Percentiles rank a stretch among this genome's conserved stretches.
These are phyloP conservation scores for Ogataea chonburiensis DNA, from an alignment of 805 yeast genomes.

Conservation along the genomic window DNA sequence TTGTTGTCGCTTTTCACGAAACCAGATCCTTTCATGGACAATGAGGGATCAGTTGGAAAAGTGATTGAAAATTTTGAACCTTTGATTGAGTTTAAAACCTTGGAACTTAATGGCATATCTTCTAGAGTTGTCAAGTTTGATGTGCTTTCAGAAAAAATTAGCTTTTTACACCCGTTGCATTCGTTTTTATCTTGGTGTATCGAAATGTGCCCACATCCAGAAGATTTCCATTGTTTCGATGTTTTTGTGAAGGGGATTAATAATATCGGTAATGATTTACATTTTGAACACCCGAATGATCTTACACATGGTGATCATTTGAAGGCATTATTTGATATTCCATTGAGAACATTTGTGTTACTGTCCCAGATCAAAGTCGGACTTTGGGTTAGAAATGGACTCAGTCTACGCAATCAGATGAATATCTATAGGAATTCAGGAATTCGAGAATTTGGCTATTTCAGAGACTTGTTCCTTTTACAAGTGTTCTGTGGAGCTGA, in stretches of 20 bases:
- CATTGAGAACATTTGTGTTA: conserved; percentile 72
- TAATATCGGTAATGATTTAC: conserved; percentile 6
- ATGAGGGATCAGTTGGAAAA: conserved; percentile 4
- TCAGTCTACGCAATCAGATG: conserved; percentile 73
- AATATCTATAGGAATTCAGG: conserved; percentile 76
- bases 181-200: conserved; percentile 69
- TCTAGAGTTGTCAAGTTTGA: conserved; percentile 37
- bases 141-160: conserved; percentile 49
- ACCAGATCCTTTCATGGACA: conserved; percentile 7
- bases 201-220: conserved; percentile 43
- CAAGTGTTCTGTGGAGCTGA: conserved; percentile 58
- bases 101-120: conserved; percentile 24
- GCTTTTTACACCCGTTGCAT: conserved; percentile 80
- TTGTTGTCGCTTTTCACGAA: conserved; percentile 17
- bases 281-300: neutral
- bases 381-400: conserved; percentile 93
- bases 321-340: conserved; percentile 59
- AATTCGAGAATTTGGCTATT: conserved; percentile 77
- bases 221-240: conserved; percentile 10
- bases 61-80: conserved; percentile 28
- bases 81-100: conserved; percentile 18
- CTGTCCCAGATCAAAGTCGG: conserved; percentile 86
- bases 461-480: conserved; percentile 70
- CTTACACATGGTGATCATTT: conserved; percentile 20
- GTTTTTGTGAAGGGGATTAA: conserved; percentile 16